Conservation (phyloP, 176 grass and related monocot genomes). For the Oryza coarctata region DNA sequence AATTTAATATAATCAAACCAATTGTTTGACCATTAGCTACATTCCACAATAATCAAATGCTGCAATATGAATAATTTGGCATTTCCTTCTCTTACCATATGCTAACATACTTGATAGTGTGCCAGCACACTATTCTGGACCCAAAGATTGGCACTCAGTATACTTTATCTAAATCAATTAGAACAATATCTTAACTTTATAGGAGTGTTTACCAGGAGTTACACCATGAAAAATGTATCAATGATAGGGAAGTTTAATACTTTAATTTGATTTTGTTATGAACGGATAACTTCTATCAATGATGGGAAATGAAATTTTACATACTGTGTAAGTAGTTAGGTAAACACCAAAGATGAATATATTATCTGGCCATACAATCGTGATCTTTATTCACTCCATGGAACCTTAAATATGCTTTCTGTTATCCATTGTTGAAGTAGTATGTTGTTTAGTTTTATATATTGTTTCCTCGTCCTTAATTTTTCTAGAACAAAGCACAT, state of each 20-base stretch:
- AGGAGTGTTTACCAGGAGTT: slow-evolving; percentile 3
- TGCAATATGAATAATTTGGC: slow-evolving; percentile 9
- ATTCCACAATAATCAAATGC: not conserved
- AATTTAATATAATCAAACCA: not conserved
- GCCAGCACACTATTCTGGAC: not conserved
- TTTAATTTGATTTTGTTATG: slow-evolving; percentile 24
- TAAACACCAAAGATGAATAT: slow-evolving; percentile 5
- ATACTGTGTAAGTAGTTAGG: not conserved
- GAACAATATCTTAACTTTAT: not conserved
- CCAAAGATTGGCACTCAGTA: not conserved
- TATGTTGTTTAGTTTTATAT: slow-evolving; percentile 9
- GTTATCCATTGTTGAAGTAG: not conserved
- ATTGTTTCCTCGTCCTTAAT: not conserved
- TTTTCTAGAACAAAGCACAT: slow-evolving; percentile 15
- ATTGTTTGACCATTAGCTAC: not conserved
- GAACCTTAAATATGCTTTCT: not conserved
- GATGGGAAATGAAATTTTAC: not conserved
- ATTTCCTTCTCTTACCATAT: not conserved
- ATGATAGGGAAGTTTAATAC: slow-evolving; percentile 2
- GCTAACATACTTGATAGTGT: not conserved
- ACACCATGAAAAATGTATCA: slow-evolving; percentile 1
- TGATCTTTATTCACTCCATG: not conserved
- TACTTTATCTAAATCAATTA: not conserved
- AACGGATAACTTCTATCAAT: not conserved
- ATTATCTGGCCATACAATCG: not conserved